Conservation (phyloP, 2,329 filamentous ascomycete genomes). For the Exserohilum turcica region DNA sequence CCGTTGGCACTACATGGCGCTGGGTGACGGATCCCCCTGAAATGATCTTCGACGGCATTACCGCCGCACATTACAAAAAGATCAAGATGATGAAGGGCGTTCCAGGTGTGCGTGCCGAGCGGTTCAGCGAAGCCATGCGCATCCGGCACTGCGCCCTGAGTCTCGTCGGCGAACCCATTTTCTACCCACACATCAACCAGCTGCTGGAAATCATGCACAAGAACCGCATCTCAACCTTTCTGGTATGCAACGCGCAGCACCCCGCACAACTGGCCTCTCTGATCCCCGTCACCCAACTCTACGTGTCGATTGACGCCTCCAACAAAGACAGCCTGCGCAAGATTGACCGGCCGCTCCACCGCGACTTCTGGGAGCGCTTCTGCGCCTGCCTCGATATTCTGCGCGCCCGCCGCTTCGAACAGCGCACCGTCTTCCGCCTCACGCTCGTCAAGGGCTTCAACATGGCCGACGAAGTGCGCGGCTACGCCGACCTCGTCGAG, state of each 20-base stretch:
- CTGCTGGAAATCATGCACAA: constrained; percentile 81
- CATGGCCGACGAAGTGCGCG: constrained; percentile 87
- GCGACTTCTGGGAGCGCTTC: constrained; percentile 98
- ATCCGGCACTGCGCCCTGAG: constrained; percentile 92
- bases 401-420: constrained; percentile 77
- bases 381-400: constrained; percentile 88
- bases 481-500: constrained; percentile 88
- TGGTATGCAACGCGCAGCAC: constrained; percentile 97
- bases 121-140: constrained; percentile 89
- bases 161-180: constrained; percentile 96
- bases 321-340: constrained; percentile 85
- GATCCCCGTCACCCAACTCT: constrained; percentile 88
- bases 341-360: constrained; percentile 89
- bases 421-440: constrained; percentile 91
- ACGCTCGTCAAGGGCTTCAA: constrained; percentile 99
- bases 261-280: constrained; percentile 85
- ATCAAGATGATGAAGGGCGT: constrained; percentile 97
- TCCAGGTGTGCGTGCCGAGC: constrained; percentile 86
- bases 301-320: constrained; percentile 93
- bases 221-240: constrained; percentile 88
- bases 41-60: constrained; percentile 87
- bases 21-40: constrained; percentile 94
- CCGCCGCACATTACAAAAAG: constrained; percentile 91
- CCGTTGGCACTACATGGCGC: constrained; percentile 93
- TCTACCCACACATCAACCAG: constrained; percentile 96